Evolutionary conservation across 495 filamentous ascomycete species (phyloP).

Genomic region (Aspergillus heteromorphus): DNA sequence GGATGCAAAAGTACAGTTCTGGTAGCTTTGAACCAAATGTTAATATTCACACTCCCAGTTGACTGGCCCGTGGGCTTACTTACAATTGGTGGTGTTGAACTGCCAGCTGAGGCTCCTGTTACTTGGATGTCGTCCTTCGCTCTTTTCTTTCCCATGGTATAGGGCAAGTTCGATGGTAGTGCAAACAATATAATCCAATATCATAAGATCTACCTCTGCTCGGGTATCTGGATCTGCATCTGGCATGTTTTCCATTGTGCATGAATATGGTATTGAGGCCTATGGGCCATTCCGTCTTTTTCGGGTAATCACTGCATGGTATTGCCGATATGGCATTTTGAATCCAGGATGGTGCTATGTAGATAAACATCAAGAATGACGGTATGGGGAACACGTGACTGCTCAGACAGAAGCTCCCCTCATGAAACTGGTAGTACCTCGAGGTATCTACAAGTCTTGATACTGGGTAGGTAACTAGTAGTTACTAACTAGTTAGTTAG

Average conservation of each 20-base stretch:
- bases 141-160: background rate
- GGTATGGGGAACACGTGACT: no score
- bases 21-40: constrained; percentile 3
- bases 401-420: no score
- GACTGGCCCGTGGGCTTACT: background rate
- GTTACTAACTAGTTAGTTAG: no score
- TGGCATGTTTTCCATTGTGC: constrained; percentile 10
- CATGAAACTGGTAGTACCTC: no score
- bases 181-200: constrained; percentile 52
- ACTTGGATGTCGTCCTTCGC: constrained; percentile 2
- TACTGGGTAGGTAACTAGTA: no score
- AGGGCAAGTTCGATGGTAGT: constrained; percentile 33
- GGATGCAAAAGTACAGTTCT: background rate
- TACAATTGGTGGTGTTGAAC: constrained; percentile 20
- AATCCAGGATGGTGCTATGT: no score
- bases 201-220: constrained; percentile 44
- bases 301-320: background rate
- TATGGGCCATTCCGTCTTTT: background rate
- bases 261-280: background rate
- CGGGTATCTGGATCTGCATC: constrained; percentile 19
- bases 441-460: no score
- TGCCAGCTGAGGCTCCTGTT: constrained; percentile 19
- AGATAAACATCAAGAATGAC: no score
- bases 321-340: no score
- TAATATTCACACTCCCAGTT: background rate